phyloP scores from a whole-genome alignment of 2,329 filamentous ascomycete genomes.

The Aspergillus sp. region DNA sequence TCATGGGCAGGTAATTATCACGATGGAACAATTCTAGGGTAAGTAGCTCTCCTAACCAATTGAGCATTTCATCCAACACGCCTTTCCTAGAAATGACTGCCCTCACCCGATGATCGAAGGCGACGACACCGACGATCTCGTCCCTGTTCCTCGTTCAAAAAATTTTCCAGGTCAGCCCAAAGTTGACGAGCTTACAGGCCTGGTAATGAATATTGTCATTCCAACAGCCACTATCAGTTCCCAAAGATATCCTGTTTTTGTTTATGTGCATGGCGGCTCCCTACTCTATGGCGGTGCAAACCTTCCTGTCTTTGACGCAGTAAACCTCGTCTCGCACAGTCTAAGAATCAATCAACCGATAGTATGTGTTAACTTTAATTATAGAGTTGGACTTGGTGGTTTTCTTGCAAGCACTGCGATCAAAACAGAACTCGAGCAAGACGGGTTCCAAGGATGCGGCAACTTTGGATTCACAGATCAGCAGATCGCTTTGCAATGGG shows the following conservation, averaged over 20 bases:
- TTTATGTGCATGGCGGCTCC: constrained; percentile 22
- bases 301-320: constrained; percentile 19
- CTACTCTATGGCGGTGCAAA: constrained; percentile 22
- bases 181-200: constrained; percentile 15
- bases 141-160: constrained; percentile 14
- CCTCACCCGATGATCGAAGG: constrained; percentile 14
- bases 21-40: constrained; percentile 19
- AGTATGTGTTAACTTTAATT: constrained; percentile 22
- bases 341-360: constrained; percentile 12
- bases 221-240: constrained; percentile 2
- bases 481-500: constrained; percentile 29
- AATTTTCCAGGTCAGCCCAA: constrained; percentile 8
- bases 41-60: not conserved
- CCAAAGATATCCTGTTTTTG: constrained; percentile 14
- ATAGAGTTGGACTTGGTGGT: constrained; percentile 21
- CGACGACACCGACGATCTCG: constrained; percentile 16
- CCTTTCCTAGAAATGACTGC: constrained; percentile 13
- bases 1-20: constrained; percentile 12
- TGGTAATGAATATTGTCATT: constrained; percentile 22
- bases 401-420: constrained; percentile 16
- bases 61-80: not conserved
- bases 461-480: constrained; percentile 40
- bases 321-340: constrained; percentile 20
- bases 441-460: constrained; percentile 16
- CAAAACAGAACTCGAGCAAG: constrained; percentile 10